Evolutionary conservation across 2,329 filamentous ascomycete species (phyloP).

Genomic region (Sporothrix sp.): DNA sequence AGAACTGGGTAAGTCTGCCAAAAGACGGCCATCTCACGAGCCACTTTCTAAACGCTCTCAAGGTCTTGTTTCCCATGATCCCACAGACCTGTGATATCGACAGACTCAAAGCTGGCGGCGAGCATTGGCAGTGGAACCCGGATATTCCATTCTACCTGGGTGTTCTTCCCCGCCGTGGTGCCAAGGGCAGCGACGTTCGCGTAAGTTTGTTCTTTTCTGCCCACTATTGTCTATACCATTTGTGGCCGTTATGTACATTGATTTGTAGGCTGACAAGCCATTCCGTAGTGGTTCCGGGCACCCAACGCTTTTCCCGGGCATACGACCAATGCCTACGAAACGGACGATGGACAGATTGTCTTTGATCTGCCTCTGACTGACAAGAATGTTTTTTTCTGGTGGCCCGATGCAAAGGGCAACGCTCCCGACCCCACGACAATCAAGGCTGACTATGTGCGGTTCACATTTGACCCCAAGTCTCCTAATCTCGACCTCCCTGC

Average conservation of each 20-base stretch:
- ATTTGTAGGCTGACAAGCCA: too few relatives aligned
- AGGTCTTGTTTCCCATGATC: conserved; percentile 26
- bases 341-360: conserved; percentile 19
- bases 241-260: too few relatives aligned
- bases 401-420: conserved; percentile 17
- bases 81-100: conserved; percentile 27
- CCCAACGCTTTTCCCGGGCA: conserved; percentile 29
- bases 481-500: conserved; percentile 21
- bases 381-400: conserved; percentile 34
- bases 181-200: too few relatives aligned
- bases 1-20: conserved; percentile 29
- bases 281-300: conserved; percentile 29
- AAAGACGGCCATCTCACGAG: conserved; percentile 27
- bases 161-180: conserved; percentile 18
- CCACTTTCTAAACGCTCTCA: conserved; percentile 24
- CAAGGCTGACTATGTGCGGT: conserved; percentile 34
- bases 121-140: conserved; percentile 32
- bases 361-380: conserved; percentile 26
- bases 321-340: conserved; percentile 29
- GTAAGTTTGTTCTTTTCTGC: too few relatives aligned
- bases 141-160: conserved; percentile 20
- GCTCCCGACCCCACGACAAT: conserved; percentile 22
- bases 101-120: conserved; percentile 28
- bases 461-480: conserved; percentile 29
- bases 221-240: too few relatives aligned